These are phyloP conservation scores for Populus pruinosa DNA, from an alignment of 345 rosid species.

Conservation along the genomic window DNA sequence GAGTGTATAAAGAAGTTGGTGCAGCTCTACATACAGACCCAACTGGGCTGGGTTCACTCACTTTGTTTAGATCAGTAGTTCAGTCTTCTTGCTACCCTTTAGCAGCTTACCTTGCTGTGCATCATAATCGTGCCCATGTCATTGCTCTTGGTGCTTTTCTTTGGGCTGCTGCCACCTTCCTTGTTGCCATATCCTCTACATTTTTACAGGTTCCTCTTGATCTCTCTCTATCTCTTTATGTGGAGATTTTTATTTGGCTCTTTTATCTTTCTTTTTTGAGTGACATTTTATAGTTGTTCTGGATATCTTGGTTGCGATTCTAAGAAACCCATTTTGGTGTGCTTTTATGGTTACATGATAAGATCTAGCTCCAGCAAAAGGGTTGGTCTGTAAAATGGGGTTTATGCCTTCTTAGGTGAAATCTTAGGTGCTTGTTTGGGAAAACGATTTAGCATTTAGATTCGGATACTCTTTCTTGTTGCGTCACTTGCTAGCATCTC, in stretches of 20 bases:
- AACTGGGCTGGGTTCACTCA: constrained; percentile 73
- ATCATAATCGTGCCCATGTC: constrained; percentile 61
- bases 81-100: constrained; percentile 57
- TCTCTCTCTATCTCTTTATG: background rate
- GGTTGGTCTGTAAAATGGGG: background rate
- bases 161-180: constrained; percentile 67
- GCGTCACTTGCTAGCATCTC: no score
- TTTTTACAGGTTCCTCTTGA: constrained; percentile 46
- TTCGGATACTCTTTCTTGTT: no score
- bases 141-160: constrained; percentile 69
- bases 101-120: constrained; percentile 57
- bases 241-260: background rate
- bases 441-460: no score
- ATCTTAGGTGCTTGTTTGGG: no score
- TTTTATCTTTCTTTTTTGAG: background rate
- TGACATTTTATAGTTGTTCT: background rate
- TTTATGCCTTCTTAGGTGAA: no score
- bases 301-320: no score
- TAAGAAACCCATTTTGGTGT: background rate
- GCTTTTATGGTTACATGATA: background rate
- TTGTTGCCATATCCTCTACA: constrained; percentile 57
- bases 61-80: constrained; percentile 65
- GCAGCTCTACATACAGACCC: constrained; percentile 78
- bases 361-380: background rate
- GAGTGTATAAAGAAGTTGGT: constrained; percentile 91